Evolutionary conservation across 108 stramenopile genomes (phyloP), one percentile per base, ranked within the genome.

Genomic region (Aurantiochytrium sp.): DNA sequence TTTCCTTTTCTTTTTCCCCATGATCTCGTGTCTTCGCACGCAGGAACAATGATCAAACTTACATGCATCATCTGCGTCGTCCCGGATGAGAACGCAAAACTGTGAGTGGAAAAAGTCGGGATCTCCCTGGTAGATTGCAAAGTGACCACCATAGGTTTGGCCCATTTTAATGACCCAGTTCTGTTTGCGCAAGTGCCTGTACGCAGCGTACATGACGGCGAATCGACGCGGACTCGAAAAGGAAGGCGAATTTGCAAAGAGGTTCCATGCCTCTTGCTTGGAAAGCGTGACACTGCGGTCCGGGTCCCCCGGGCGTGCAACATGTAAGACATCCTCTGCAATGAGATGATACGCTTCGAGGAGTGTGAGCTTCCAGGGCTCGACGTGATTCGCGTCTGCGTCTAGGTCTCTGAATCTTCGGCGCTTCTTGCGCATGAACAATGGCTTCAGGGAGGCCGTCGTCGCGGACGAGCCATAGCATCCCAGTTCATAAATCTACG

Each of bases 381-480:
- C 76, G 14, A 35, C 76, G 25, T 53, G 51, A 23, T 47, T 53
- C 25, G 49, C 51, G 51, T 83, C 76, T 6, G 76, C 76, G 28
- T 83, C 76, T 21, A 83, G 51, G 28, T 83, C 76, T 25, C 76
- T 21, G 49, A 83, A 83, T 4, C 76, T 2, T 25, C 76, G 76
- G 43, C 51, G 19, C 4, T 83, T 53, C 76, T 83, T 83, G n/a
- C 76, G 76, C 76, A 83, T 55, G 76, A 83, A 83, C 3, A 83
- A 45, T 45, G 76, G 76, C 76, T 83, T 83, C 19, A 83, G 76
- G 19, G 76, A 83, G 25, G 76, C 76, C 23, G 76, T 83, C 51
- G 51, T 53, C 51, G 76, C 76, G 6, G 76, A 83, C 2, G 76
- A 83, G 19, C 76, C 76, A 23, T 83, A 83, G 76, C 76, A 83